A percentile compares a stretch with the other conserved stretches of the same genome.
phyloP scores from a whole-genome alignment of 441 rosid genomes.

The Kokia cookei region DNA sequence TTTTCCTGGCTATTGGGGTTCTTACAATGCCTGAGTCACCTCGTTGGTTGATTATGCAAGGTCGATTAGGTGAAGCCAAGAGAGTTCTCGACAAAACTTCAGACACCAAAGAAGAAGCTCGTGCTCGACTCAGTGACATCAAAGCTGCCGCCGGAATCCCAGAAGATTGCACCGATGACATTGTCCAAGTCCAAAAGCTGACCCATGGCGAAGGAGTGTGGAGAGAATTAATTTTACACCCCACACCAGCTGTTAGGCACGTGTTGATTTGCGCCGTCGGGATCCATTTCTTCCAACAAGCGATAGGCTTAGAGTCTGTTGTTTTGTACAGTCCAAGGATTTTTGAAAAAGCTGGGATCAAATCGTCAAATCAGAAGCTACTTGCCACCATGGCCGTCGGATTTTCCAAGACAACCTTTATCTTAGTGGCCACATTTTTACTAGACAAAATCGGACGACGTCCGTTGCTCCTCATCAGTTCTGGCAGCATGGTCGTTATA shows the following conservation, averaged over 20 bases:
- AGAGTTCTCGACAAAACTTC: constrained; percentile 64
- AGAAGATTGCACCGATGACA: constrained; percentile 54
- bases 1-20: constrained; percentile 39
- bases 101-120: constrained; percentile 45
- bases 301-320: neutral
- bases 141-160: constrained; percentile 8
- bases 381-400: constrained; percentile 84
- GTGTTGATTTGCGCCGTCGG: constrained; percentile 56
- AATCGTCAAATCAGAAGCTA: constrained; percentile 24
- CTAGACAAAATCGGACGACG: constrained; percentile 72
- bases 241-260: constrained; percentile 58
- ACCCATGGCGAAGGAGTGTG: constrained; percentile 62
- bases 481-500: constrained; percentile 55
- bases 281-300: constrained; percentile 50
- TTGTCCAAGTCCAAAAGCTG: constrained; percentile 30
- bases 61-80: constrained; percentile 41
- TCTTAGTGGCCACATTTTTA: constrained; percentile 59
- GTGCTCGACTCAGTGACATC: constrained; percentile 30
- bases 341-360: constrained; percentile 54
- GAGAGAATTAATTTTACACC: constrained; percentile 53
- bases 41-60: constrained; percentile 86
- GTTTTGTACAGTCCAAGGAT: neutral
- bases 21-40: constrained; percentile 67
- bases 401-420: constrained; percentile 52
- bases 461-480: constrained; percentile 55